Evolutionary conservation across 2,329 filamentous ascomycete species (phyloP).

Genomic region (Akanthomyces muscarius): DNA sequence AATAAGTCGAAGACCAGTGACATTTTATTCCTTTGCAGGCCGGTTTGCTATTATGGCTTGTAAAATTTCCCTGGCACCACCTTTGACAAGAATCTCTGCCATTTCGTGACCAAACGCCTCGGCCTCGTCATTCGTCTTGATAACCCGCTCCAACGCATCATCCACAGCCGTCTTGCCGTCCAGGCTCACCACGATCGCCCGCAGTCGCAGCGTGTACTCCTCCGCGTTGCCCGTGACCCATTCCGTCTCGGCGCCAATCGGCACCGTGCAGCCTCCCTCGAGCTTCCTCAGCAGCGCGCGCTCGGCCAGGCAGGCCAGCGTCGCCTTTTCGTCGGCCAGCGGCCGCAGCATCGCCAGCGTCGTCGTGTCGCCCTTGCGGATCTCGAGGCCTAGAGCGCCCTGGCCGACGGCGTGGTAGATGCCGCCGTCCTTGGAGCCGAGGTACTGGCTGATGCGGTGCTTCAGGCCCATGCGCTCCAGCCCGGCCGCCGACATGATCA

Average conservation of each 20-base stretch:
- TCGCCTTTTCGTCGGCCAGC: slow-evolving; percentile 62
- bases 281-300: slow-evolving; percentile 78
- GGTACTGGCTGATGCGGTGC: slow-evolving; percentile 71
- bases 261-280: slow-evolving; percentile 93
- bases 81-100: slow-evolving; percentile 66
- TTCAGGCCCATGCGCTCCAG: slow-evolving; percentile 69
- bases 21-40: background rate
- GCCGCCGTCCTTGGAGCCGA: slow-evolving; percentile 67
- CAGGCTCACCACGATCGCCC: slow-evolving; percentile 76
- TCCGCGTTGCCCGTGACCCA: slow-evolving; percentile 46
- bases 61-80: slow-evolving; percentile 79
- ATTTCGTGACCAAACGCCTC: slow-evolving; percentile 73
- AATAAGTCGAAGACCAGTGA: background rate
- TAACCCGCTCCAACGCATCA: slow-evolving; percentile 56
- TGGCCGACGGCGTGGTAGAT: slow-evolving; percentile 92
- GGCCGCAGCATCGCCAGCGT: slow-evolving; percentile 57
- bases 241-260: slow-evolving; percentile 84
- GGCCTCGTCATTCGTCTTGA: slow-evolving; percentile 63
- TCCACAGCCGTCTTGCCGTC: slow-evolving; percentile 75
- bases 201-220: slow-evolving; percentile 58
- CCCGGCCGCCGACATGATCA: slow-evolving; percentile 87
- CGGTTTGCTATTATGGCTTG: slow-evolving; percentile 61
- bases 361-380: slow-evolving; percentile 64
- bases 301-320: slow-evolving; percentile 72
- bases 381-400: slow-evolving; percentile 84